Base-by-base conservation (phyloP, 768 basidiomycete genomes). In the Auricularia sp. region DNA sequence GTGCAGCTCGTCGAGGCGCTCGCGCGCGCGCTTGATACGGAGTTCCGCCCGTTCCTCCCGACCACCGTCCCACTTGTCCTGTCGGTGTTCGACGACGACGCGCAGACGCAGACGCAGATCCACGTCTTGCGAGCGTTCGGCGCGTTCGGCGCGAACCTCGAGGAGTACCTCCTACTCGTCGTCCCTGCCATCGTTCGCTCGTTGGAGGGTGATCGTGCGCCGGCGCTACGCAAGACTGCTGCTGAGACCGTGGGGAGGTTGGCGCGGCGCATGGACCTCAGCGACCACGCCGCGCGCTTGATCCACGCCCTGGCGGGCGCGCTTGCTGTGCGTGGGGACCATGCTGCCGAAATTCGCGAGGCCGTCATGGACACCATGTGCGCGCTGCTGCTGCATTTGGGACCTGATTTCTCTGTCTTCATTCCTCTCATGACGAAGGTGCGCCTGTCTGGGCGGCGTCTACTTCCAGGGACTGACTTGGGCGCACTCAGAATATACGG, bases 341-440 rank as follows among this genome's bases (percentile, higher is more conserved):
- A 42, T 14, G 8, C 39, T 8, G 39, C 8, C 39, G 95, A 98
- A 65, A 77, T 98, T 60, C 82, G 91, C 29, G 83, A 83, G 74
- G 84, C 90, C 1, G 91, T 95, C 10, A 88, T 98, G 86, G 94
- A 98, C 66, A 91, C 94, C 0, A 77, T 99, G 2, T 97, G 93
- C 73, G 90, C 94, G 1, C 79, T 98, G 47, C 87, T 98, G 44
- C 80, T 93, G 39, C 97, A 99, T 70, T 84, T 99, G 62, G 95
- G 95, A 0, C 87, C 94, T 0, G 95, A 98, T 73, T 99, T 95
- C 69, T 94, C 96, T 3, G 92, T 99, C 56, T 99, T 98, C 70
- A 90, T 98, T 42, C 94, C 97, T 1, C 94, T 95, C 68, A 91
- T 99, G 68, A 93, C 92, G 74, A 98, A 98, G 82, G 95, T 91